Evolutionary conservation across 2,329 filamentous ascomycete species (phyloP), one percentile per base, ranked within the genome.

Genomic region (Pseudocercospora cruenta): DNA sequence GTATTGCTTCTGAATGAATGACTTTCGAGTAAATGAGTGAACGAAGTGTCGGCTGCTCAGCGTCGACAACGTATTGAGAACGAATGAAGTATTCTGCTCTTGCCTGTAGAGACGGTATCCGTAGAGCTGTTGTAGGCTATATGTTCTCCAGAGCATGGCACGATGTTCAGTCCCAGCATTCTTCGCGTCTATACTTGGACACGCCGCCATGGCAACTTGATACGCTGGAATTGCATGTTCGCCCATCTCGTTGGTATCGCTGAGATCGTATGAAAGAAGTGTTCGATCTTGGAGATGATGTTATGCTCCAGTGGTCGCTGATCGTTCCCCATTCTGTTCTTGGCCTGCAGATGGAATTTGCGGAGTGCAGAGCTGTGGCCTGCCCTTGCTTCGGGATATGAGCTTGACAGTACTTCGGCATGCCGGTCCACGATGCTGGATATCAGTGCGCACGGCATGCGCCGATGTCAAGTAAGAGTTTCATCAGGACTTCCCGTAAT

Each of bases 361-460:
- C n/a, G 45, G 45, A 49, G 45, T 49, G 49, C 49, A 54, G 49
- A 28, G 2, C 6, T 16, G 14, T 36, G 24, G 9, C 16, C 16
- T 24, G 51, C 51, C 51, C 51, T 55, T 55, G 24, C 51, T 24
- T 19, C 51, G 51, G 47, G 51, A 55, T 31, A 55, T 55, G 24
- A 31, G 51, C 22, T 16, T 55, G 12, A 28, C 14, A 31, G 26
- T 16, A 31, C 3, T 55, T 31, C 51, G 51, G 51, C 51, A 55
- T 55, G 51, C 51, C 51, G 51, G 26, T 16, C 51, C 51, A 55
- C 10, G 21, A 55, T 31, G 51, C 3, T 16, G 51, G 51, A 14
- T 22, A 24, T 51, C 4, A 51, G 10, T 22, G 22, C 8, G 4
- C 12, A 16, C 49, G 49, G 22, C n/a, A 26, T 14, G 19, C 12